Conservation (phyloP, 1,284 basidiomycete genomes). For the Austroboletus novae-zelandiae region DNA sequence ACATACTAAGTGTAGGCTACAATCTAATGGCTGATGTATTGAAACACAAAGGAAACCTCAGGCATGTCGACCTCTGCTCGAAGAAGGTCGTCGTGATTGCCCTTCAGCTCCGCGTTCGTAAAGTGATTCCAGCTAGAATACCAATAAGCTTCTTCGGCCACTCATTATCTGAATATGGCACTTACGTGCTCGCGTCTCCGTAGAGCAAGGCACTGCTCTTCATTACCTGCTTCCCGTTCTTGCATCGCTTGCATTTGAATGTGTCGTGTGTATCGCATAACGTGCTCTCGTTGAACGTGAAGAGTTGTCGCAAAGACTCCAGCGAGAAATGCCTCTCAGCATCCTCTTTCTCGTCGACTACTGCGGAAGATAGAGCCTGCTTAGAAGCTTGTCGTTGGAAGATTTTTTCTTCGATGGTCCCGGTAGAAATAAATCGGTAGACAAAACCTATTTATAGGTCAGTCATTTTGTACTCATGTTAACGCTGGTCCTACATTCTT, state of each 20-base stretch:
- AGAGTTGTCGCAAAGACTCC: conserved; percentile 88
- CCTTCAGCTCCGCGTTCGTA: conserved; percentile 82
- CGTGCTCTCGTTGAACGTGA: conserved; percentile 88
- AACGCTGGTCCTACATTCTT: conserved; percentile 72
- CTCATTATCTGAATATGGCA: conserved; percentile 21
- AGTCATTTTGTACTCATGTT: conserved; percentile 5
- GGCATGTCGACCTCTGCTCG: conserved; percentile 84
- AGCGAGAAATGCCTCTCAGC: conserved; percentile 94
- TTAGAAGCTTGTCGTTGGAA: conserved; percentile 96
- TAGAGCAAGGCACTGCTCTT: conserved; percentile 89
- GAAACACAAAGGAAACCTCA: conserved; percentile 90
- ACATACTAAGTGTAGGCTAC: neutral
- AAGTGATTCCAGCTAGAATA: conserved; percentile 95
- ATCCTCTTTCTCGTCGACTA: conserved; percentile 97
- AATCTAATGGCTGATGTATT: conserved; percentile 79
- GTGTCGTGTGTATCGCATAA: conserved; percentile 95
- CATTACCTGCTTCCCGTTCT: conserved; percentile 78
- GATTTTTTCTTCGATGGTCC: conserved; percentile 99
- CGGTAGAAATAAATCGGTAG: conserved; percentile 96
- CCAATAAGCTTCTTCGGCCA: conserved; percentile 2
- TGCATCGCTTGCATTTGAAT: conserved; percentile 97
- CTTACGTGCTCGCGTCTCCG: conserved; percentile 96
- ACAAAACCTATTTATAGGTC: conserved; percentile 72
- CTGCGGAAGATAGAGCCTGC: conserved; percentile 94
- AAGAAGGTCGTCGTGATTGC: conserved; percentile 94